phyloP scores from a whole-genome alignment of 371 early-diverging fungal genomes.

The Blakeslea trispora region DNA sequence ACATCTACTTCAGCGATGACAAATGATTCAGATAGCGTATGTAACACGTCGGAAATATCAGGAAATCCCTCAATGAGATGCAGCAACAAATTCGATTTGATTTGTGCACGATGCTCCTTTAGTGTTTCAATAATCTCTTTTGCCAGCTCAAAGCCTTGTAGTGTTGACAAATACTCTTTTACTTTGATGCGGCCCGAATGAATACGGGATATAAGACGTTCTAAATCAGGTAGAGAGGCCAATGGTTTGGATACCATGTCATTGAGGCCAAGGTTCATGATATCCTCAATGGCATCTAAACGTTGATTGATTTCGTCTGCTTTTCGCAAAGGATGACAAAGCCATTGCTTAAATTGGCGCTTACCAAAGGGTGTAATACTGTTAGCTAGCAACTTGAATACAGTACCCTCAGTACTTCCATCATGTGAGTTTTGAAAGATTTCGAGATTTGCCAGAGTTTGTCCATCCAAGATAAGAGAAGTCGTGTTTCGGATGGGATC shows the following conservation, averaged over 20 bases:
- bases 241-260: slow-evolving; percentile 41
- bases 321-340: slow-evolving; percentile 90
- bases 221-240: slow-evolving; percentile 85
- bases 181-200: slow-evolving; percentile 83
- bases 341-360: slow-evolving; percentile 85
- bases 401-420: slow-evolving; percentile 77
- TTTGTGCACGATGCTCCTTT: slow-evolving; percentile 30
- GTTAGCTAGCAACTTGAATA: slow-evolving; percentile 86
- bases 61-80: slow-evolving; percentile 54
- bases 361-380: slow-evolving; percentile 91
- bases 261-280: slow-evolving; percentile 62
- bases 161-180: slow-evolving; percentile 70
- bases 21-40: slow-evolving; percentile 73
- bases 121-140: slow-evolving; percentile 40
- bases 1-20: slow-evolving; percentile 73
- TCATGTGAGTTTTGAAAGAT: slow-evolving; percentile 88
- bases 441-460: slow-evolving; percentile 93
- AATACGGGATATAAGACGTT: slow-evolving; percentile 88
- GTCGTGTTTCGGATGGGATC: slow-evolving; percentile 70
- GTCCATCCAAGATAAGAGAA: slow-evolving; percentile 90
- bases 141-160: slow-evolving; percentile 63
- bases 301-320: slow-evolving; percentile 81
- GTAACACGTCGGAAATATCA: slow-evolving; percentile 52
- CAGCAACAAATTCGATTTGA: slow-evolving; percentile 51
- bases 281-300: slow-evolving; percentile 85